phyloP scores from a whole-genome alignment of 2,329 filamentous ascomycete species.

The Penicillium frequentans region DNA sequence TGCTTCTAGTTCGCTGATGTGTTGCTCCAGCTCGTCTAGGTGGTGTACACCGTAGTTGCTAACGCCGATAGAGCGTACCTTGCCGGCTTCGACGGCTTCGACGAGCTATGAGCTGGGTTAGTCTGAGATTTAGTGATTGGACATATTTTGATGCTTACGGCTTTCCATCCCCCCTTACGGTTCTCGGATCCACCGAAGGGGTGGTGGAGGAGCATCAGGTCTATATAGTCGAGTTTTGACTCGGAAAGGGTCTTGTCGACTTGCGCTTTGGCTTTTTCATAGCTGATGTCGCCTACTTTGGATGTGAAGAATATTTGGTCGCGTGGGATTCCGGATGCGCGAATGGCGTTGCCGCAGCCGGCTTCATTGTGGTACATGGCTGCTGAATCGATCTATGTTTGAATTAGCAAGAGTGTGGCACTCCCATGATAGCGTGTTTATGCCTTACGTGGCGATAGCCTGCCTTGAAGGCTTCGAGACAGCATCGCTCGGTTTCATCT shows the following conservation, averaged over 20 bases:
- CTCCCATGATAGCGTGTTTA: background rate
- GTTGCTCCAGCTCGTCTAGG: slow-evolving; percentile 60
- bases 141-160: slow-evolving; percentile 31
- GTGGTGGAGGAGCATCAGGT: slow-evolving; percentile 71
- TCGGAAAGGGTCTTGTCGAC: slow-evolving; percentile 62
- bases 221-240: slow-evolving; percentile 69
- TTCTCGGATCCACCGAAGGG: slow-evolving; percentile 69
- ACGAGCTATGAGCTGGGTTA: slow-evolving; percentile 48
- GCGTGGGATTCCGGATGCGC: slow-evolving; percentile 54
- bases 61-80: slow-evolving; percentile 69
- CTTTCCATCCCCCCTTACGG: slow-evolving; percentile 69
- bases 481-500: slow-evolving; percentile 19
- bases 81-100: slow-evolving; percentile 70
- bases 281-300: slow-evolving; percentile 18
- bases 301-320: slow-evolving; percentile 71
- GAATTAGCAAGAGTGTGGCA: background rate
- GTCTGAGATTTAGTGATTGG: background rate
- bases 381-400: slow-evolving; percentile 51
- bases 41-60: slow-evolving; percentile 75
- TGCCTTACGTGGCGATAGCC: slow-evolving; percentile 20
- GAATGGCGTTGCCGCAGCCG: slow-evolving; percentile 67
- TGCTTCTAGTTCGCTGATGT: slow-evolving; percentile 41
- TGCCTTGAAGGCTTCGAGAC: slow-evolving; percentile 15
- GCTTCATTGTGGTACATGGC: slow-evolving; percentile 68
- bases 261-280: slow-evolving; percentile 56